A percentile compares a stretch with the other conserved stretches of the same genome.
These are phyloP conservation scores for Picea sitchensis DNA, from an alignment of 75 land plant species.

Conservation along the genomic window DNA sequence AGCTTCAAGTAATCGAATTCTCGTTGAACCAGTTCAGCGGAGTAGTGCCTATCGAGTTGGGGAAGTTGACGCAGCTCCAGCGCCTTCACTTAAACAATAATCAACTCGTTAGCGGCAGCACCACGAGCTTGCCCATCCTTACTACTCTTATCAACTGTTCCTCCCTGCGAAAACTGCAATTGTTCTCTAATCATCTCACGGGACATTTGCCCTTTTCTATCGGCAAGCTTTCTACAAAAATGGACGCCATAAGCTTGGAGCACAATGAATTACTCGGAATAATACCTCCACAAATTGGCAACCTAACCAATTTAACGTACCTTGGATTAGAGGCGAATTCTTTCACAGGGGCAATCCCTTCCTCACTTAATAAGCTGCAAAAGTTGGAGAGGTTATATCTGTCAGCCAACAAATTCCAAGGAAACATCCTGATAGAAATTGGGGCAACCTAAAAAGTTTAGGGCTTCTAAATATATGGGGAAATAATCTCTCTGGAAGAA, in stretches of 20 bases:
- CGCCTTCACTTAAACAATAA: background rate
- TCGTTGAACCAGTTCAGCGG: background rate
- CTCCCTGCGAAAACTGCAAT: background rate
- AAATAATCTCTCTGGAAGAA: background rate
- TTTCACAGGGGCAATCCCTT: constrained; percentile 8
- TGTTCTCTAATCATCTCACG: background rate
- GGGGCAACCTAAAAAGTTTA: background rate
- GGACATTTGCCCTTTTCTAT: background rate
- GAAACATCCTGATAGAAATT: constrained; percentile 23
- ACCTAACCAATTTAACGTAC: background rate
- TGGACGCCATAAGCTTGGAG: background rate
- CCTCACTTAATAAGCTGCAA: constrained; percentile 11
- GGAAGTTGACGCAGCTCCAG: background rate
- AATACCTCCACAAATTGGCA: background rate
- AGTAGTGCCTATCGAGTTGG: background rate
- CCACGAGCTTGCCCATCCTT: background rate
- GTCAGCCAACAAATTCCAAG: constrained; percentile 21
- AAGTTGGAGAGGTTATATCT: constrained; percentile 5
- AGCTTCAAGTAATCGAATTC: background rate
- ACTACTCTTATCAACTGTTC: background rate
- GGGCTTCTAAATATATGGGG: background rate
- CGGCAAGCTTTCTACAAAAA: background rate
- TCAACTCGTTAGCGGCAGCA: background rate
- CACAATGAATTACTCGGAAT: background rate
- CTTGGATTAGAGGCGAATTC: background rate